phyloP scores from a whole-genome alignment of 2,329 filamentous ascomycete species.

The Cephalotrichum gorgonifer region DNA sequence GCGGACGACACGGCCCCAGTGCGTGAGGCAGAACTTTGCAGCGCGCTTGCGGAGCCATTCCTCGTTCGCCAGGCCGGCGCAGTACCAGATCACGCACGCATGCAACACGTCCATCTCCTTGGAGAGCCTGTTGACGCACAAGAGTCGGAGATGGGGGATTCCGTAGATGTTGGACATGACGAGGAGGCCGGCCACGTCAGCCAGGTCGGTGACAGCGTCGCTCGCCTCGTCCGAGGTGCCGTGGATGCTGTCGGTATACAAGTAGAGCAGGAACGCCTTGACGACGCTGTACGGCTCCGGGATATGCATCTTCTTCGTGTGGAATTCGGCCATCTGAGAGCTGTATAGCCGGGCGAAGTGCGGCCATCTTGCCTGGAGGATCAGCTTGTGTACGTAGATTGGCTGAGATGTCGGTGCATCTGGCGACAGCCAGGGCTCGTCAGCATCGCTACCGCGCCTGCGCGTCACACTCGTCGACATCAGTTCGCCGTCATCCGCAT shows the following conservation, averaged over 20 bases:
- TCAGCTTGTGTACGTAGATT: constrained; percentile 91
- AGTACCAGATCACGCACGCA: constrained; percentile 93
- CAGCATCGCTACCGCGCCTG: constrained; percentile 27
- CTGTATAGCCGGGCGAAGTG: constrained; percentile 90
- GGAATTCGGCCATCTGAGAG: constrained; percentile 93
- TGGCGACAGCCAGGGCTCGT: constrained; percentile 47
- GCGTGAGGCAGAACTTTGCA: constrained; percentile 77
- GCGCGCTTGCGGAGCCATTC: constrained; percentile 88
- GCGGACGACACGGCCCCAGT: constrained; percentile 91
- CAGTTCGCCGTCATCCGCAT: constrained; percentile 58
- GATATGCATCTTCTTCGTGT: constrained; percentile 95
- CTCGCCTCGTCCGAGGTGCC: constrained; percentile 39
- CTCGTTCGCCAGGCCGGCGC: constrained; percentile 79
- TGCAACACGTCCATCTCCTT: constrained; percentile 91
- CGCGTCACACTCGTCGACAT: constrained; percentile 40
- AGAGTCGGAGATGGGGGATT: constrained; percentile 80
- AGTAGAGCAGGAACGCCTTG: constrained; percentile 87
- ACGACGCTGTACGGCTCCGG: constrained; percentile 93
- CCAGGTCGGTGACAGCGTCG: constrained; percentile 65
- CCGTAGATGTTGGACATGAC: constrained; percentile 99
- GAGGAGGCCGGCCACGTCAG: constrained; percentile 84
- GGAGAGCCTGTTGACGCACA: constrained; percentile 83
- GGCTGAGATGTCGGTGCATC: constrained; percentile 62
- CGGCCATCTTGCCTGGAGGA: constrained; percentile 90
- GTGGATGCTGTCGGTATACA: constrained; percentile 90